Conservation (phyloP, 768 basidiomycete genomes). For the Vararia minispora region DNA sequence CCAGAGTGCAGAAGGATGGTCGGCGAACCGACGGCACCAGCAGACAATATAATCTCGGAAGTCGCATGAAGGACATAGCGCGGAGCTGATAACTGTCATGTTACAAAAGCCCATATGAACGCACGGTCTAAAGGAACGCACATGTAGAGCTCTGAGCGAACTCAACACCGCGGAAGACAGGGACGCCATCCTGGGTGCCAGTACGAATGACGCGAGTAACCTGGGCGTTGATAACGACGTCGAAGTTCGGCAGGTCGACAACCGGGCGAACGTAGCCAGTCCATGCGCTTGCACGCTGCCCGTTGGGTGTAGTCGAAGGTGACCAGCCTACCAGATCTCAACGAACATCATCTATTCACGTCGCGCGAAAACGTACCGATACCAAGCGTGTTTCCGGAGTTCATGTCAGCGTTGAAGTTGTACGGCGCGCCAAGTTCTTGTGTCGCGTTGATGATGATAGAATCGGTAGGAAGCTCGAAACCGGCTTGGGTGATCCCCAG, state of each 20-base stretch:
- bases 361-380: neutral
- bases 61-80: neutral
- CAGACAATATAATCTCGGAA: slow-evolving; percentile 1
- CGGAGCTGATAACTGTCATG: slow-evolving; percentile 1
- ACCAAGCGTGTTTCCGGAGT: slow-evolving; percentile 1
- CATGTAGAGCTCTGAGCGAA: neutral
- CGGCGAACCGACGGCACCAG: slow-evolving; percentile 1
- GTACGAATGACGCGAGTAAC: slow-evolving; percentile 1
- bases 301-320: neutral
- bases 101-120: too few species aligned
- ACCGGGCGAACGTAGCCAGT: slow-evolving; percentile 3
- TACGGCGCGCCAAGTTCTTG: neutral
- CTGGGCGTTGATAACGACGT: slow-evolving; percentile 3
- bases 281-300: neutral
- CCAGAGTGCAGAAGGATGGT: slow-evolving; percentile 20
- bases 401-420: slow-evolving; percentile 1
- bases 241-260: neutral
- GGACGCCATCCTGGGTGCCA: neutral
- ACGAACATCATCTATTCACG: neutral
- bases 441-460: slow-evolving; percentile 7
- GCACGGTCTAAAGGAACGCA: too few species aligned
- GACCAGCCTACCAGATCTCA: neutral
- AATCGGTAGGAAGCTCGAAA: slow-evolving; percentile 2
- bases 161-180: slow-evolving; percentile 3
- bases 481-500: slow-evolving; percentile 6